Conservation (phyloP, 441 rosid genomes). For the Aquilaria agallochum region DNA sequence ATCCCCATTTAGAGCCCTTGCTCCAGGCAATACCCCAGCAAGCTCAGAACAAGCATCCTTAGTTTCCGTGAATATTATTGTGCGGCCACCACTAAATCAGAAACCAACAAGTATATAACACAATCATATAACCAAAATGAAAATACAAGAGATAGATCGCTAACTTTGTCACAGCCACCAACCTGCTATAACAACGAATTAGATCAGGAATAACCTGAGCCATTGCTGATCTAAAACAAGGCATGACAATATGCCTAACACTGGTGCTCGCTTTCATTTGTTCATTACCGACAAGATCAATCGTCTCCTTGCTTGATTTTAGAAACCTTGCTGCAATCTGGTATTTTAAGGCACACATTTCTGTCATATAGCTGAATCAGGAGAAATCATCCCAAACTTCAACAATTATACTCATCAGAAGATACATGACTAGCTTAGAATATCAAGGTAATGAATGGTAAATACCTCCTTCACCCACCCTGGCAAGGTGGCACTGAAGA, state of each 20-base stretch:
- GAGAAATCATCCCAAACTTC: not conserved
- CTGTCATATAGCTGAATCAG: conserved; percentile 11
- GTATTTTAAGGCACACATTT: conserved; percentile 13
- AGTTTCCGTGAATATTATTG: conserved; percentile 87
- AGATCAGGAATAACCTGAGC: conserved; percentile 81
- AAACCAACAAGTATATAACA: conserved; percentile 1
- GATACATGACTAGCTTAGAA: not conserved
- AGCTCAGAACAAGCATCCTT: conserved; percentile 87
- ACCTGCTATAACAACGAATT: conserved; percentile 93
- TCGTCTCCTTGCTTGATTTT: conserved; percentile 65
- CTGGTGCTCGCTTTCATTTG: conserved; percentile 94
- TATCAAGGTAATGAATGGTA: not conserved
- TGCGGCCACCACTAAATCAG: conserved; percentile 79
- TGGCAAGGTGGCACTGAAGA: conserved; percentile 97
- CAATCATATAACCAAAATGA: not conserved
- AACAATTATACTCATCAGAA: not conserved
- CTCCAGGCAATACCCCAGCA: conserved; percentile 74
- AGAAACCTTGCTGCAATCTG: conserved; percentile 79
- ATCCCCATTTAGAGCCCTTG: conserved; percentile 89
- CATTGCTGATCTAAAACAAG: conserved; percentile 70
- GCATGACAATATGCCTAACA: conserved; percentile 85
- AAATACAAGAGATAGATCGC: not conserved
- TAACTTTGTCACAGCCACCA: conserved; percentile 8
- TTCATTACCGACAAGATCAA: conserved; percentile 97
- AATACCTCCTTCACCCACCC: conserved; percentile 82